Evolutionary conservation across 257 asterid species (phyloP).

Genomic region (Jasminum sambac): DNA sequence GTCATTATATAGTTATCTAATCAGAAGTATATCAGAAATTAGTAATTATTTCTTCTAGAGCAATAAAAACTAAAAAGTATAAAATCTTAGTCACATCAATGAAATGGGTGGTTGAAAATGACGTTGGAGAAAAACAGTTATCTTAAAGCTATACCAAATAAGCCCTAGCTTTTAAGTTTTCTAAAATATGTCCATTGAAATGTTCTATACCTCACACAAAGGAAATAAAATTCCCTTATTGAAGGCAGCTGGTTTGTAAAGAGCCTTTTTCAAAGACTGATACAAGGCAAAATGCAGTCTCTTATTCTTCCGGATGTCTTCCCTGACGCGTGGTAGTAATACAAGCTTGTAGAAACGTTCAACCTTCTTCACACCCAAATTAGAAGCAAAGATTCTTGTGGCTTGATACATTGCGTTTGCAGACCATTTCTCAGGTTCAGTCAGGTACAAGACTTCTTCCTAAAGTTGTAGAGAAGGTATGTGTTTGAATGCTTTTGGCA

Average conservation of each 20-base stretch:
- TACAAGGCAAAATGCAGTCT: constrained; percentile 83
- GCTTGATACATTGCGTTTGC: constrained; percentile 92
- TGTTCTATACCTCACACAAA: constrained; percentile 71
- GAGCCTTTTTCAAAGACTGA: constrained; percentile 78
- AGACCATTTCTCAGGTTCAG: constrained; percentile 95
- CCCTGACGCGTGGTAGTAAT: constrained; percentile 89
- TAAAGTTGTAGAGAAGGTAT: constrained; percentile 70
- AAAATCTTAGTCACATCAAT: too few species aligned
- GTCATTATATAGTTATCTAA: not conserved
- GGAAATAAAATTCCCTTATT: constrained; percentile 83
- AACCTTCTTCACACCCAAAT: constrained; percentile 81
- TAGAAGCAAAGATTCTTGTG: constrained; percentile 88
- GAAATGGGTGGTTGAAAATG: too few species aligned
- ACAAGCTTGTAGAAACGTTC: constrained; percentile 84
- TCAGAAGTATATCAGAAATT: not conserved
- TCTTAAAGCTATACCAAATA: too few species aligned
- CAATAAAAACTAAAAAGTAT: too few species aligned
- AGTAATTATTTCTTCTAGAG: not conserved
- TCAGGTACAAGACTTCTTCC: constrained; percentile 83
- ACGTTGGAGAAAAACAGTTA: too few species aligned
- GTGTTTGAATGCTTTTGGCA: constrained; percentile 91
- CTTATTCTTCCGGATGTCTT: constrained; percentile 78
- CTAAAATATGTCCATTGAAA: not conserved
- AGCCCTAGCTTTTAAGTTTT: not conserved
- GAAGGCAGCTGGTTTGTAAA: constrained; percentile 93